Evolutionary conservation across 352 stramenopile genomes (phyloP).

Genomic region (Globisporangium cylindrosporum): DNA sequence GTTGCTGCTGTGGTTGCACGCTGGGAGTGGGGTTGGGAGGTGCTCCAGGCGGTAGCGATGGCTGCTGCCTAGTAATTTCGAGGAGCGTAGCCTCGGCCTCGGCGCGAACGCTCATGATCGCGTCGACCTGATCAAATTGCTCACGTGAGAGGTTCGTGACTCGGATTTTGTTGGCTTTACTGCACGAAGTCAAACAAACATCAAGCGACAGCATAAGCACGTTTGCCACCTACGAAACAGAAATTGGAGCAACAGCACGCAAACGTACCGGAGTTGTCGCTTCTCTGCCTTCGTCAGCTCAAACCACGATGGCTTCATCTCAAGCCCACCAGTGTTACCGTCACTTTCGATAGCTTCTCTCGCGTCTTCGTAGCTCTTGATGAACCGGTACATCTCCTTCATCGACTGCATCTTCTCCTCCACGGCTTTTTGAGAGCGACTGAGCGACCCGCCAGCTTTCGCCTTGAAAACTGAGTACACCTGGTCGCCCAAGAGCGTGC

Average conservation of each 20-base stretch:
- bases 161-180: constrained; percentile 36
- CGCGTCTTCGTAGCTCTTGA: constrained; percentile 41
- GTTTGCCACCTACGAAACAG: neutral
- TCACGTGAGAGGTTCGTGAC: constrained; percentile 38
- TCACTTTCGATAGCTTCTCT: constrained; percentile 20
- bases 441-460: constrained; percentile 33
- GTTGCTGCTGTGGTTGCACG: neutral
- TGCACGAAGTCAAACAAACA: neutral
- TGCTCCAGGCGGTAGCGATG: neutral
- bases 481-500: constrained; percentile 41
- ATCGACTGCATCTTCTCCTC: constrained; percentile 80
- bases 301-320: constrained; percentile 41
- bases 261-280: constrained; percentile 34
- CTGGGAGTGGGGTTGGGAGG: neutral
- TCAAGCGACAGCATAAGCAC: neutral
- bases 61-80: neutral
- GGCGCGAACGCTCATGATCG: constrained; percentile 27
- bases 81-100: neutral
- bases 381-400: constrained; percentile 72
- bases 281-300: constrained; percentile 51
- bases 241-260: neutral
- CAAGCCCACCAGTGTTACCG: constrained; percentile 11
- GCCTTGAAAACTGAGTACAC: constrained; percentile 57
- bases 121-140: constrained; percentile 40
- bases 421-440: constrained; percentile 57